Evolutionary conservation across 257 asterid species (phyloP), one percentile per base, ranked within the genome.

Genomic region (Lavandula angustifolia): DNA sequence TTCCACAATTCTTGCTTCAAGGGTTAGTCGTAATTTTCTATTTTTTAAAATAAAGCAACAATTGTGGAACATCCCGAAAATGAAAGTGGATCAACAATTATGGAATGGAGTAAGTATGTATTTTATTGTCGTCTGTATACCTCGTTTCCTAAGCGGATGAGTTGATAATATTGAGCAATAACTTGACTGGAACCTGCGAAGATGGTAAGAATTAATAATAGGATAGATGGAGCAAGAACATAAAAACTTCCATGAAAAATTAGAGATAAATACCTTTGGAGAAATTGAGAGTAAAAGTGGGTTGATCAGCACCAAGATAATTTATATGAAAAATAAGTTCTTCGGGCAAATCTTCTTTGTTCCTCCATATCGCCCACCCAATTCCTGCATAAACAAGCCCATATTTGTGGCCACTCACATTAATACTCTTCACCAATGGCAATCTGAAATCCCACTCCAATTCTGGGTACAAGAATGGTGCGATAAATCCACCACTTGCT

Each of bases 251-350:
- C 5, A 17, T 16, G n/a, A 10, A 38, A 37, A 16, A 11, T 22
- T 22, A 7, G 38, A n/a, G 12, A 6, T 10, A 3, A 18, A 0
- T 80, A 86, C 97, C 97, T 78, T 91, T 91, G 16, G 96, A 91
- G 71, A 91, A 91, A 73, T 91, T 91, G 86, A 91, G 96, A 3
- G 97, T 91, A 81, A 91, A 91, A 60, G 97, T 91, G 54, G 97
- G 97, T 66, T 91, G 97, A 78, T 91, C 97, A 72, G 97, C 87
- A 6, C 97, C 97, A 50, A 91, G 97, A 66, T 91, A 91, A 76
- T 91, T 91, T 17, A 91, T 91, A 69, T 91, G 97, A 52, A 90
- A 91, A 27, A 91, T 85, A 51, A 91, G 92, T 60, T 91, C 97
- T 0, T 91, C 96, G 32, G 97, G 96, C 18, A 91, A 74, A 69